These are phyloP conservation scores for Kitagawia praeruptora DNA, from an alignment of 129 eudicot genomes.

Conservation along the genomic window DNA sequence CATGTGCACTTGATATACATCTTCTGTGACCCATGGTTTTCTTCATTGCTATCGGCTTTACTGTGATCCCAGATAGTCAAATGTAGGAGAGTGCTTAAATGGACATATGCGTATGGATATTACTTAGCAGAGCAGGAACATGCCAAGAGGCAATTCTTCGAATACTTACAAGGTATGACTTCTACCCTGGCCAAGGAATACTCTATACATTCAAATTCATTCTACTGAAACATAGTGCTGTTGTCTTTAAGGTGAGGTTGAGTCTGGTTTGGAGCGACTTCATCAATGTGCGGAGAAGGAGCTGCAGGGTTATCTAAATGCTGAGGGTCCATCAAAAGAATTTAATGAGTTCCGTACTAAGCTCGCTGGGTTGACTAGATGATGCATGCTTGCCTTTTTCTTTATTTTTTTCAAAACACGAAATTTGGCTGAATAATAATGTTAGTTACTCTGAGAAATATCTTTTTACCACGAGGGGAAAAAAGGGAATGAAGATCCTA, in stretches of 20 bases:
- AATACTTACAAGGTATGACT: constrained; percentile 82
- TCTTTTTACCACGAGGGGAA: not conserved
- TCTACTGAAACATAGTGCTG: not conserved
- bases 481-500: not conserved
- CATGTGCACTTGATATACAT: not conserved
- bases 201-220: not conserved
- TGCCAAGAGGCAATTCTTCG: constrained; percentile 90
- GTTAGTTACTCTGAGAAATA: not conserved
- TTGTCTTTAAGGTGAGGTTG: constrained; percentile 74
- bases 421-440: not conserved
- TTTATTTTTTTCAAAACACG: not conserved
- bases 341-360: constrained; percentile 90
- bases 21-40: not conserved
- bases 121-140: constrained; percentile 80
- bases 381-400: not conserved
- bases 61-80: constrained; percentile 72
- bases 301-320: constrained; percentile 51
- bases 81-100: constrained; percentile 90
- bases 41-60: not conserved
- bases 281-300: constrained; percentile 99
- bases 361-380: constrained; percentile 93
- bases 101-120: constrained; percentile 98
- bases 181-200: constrained; percentile 6
- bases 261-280: constrained; percentile 89
- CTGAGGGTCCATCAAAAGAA: constrained; percentile 67